Evolutionary conservation across 495 filamentous ascomycete genomes (phyloP), one percentile per base, ranked within the genome.

Genomic region (Hyaloscypha hepaticicola): DNA sequence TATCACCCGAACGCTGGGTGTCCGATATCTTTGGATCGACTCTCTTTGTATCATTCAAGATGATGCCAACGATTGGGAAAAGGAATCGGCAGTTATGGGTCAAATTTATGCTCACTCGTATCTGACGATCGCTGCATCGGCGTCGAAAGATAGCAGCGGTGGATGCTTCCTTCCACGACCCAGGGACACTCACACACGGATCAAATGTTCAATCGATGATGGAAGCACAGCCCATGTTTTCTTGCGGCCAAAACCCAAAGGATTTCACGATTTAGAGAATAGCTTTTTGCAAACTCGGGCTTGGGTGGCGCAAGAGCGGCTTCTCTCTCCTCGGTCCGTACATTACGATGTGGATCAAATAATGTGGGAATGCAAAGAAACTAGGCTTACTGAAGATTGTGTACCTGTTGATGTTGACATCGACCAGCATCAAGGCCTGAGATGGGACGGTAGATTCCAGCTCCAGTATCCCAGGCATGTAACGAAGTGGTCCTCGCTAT

Each of bases 1-100:
- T 16, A 56, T 71, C 21, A 65, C 71, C 16, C 48, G 69, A 19
- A 14, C 49, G 6, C 55, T 73, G 7, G 66, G 66, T 31, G 45
- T 73, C 22, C 55, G 28, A 26, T 73, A 73, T 57, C 38, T 73
- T 60, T 73, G 71, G 70, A 71, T 72, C 7, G 69, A 72, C 60
- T 51, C 64, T 25, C 61, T 68, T 16, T 72, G 65, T 55, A 70
- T 70, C 21, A 25, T 69, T 14, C 70, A 72, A 49, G 65, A 71
- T 64, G 68, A 67, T 24, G 5, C 57, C 8, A 19, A 27, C 0
- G 71, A 73, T 51, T 67, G 61, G 64, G 16, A 56, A 41, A 27
- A 26, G 2, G 66, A 73, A 53, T 60, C 60, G 5, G 53, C 24
- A 14, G 61, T 51, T 19, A 72, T 72, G 70, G 45, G 26, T 33